Evolutionary conservation across 2,329 filamentous ascomycete species (phyloP).

Genomic region (Ampelomyces quisqualis): DNA sequence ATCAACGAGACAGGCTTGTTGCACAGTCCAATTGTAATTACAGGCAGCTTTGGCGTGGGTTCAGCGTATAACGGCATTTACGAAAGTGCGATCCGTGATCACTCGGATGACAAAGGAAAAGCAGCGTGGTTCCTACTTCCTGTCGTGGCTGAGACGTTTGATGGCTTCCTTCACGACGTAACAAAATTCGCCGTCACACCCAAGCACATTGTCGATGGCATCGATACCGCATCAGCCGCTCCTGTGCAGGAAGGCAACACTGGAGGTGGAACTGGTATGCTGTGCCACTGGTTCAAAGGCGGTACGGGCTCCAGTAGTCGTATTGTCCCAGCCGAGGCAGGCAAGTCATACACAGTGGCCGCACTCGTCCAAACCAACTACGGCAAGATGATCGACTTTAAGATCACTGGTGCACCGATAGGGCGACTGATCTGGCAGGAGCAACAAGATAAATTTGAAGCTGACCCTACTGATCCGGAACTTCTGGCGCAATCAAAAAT

Average conservation of each 20-base stretch:
- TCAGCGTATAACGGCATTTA: slow-evolving; percentile 61
- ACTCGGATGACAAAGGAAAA: slow-evolving; percentile 47
- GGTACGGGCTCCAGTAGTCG: slow-evolving; percentile 65
- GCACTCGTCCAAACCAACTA: slow-evolving; percentile 68
- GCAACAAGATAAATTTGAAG: slow-evolving; percentile 40
- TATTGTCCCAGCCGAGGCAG: slow-evolving; percentile 45
- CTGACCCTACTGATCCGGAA: slow-evolving; percentile 29
- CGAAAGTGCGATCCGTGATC: slow-evolving; percentile 55
- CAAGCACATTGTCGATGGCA: slow-evolving; percentile 56
- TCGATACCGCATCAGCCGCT: slow-evolving; percentile 53
- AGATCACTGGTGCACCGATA: slow-evolving; percentile 62
- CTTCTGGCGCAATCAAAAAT: slow-evolving; percentile 30
- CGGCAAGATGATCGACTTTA: slow-evolving; percentile 57
- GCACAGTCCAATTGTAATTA: slow-evolving; percentile 61
- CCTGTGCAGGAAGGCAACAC: slow-evolving; percentile 62
- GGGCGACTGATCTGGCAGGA: slow-evolving; percentile 58
- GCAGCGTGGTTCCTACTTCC: slow-evolving; percentile 58
- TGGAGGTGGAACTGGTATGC: slow-evolving; percentile 69
- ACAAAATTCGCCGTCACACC: slow-evolving; percentile 57
- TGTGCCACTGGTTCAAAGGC: slow-evolving; percentile 66
- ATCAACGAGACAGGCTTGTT: slow-evolving; percentile 63
- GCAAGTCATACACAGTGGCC: slow-evolving; percentile 58
- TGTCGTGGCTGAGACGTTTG: slow-evolving; percentile 64
- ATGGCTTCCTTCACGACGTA: slow-evolving; percentile 62
- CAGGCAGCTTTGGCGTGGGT: slow-evolving; percentile 60